Evolutionary conservation across 441 rosid species (phyloP).

Genomic region (Syzygium malaccense): DNA sequence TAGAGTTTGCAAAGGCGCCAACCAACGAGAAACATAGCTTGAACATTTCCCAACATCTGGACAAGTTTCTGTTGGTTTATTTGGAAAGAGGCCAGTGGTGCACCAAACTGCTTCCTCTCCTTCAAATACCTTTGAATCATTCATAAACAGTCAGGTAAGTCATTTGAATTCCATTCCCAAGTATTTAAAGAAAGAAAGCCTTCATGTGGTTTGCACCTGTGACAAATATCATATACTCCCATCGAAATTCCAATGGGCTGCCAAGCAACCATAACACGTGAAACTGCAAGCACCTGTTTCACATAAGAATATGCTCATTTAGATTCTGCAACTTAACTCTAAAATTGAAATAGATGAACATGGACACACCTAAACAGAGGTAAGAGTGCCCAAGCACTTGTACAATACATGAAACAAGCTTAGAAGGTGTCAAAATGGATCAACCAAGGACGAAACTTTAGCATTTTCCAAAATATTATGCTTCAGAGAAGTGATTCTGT

Average conservation of each 20-base stretch:
- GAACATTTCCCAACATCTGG: conserved; percentile 77
- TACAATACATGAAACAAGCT: background rate
- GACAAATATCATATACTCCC: conserved; percentile 97
- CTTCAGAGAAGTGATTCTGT: background rate
- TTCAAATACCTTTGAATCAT: conserved; percentile 52
- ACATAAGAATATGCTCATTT: background rate
- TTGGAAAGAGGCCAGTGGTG: conserved; percentile 90
- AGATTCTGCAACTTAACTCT: background rate
- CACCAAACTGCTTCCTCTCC: conserved; percentile 98
- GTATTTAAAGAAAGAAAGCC: background rate
- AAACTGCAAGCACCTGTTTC: conserved; percentile 79
- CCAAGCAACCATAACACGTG: conserved; percentile 96
- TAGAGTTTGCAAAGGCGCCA: conserved; percentile 96
- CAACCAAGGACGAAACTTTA: background rate
- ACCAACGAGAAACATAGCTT: conserved; percentile 87
- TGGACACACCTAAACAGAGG: background rate
- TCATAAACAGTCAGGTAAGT: background rate
- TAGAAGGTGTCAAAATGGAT: background rate
- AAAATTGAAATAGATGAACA: background rate
- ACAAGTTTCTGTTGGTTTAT: conserved; percentile 92
- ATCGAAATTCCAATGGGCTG: conserved; percentile 89
- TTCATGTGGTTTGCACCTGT: conserved; percentile 40
- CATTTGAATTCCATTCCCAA: background rate
- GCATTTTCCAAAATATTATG: background rate
- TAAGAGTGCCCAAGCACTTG: background rate